A percentile compares a stretch with the other conserved stretches of the same genome.
These are phyloP conservation scores for Colletotrichum tropicicola DNA, from an alignment of 2,329 filamentous ascomycete species.

Conservation along the genomic window DNA sequence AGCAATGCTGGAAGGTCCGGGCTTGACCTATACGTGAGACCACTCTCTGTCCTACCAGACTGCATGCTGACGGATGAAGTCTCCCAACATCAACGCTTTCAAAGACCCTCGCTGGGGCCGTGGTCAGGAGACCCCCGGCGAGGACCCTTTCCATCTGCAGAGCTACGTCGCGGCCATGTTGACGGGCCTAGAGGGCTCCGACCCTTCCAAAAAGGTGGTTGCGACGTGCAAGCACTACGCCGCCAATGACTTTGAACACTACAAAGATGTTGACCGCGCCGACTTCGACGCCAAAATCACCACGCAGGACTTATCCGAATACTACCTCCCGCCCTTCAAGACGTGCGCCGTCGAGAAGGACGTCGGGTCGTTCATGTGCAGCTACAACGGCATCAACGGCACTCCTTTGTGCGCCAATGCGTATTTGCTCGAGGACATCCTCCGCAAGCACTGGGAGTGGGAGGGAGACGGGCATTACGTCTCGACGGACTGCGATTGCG, in stretches of 20 bases:
- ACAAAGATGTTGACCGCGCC: constrained; percentile 52
- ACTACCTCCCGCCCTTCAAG: constrained; percentile 73
- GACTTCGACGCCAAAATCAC: constrained; percentile 65
- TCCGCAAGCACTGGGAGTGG: constrained; percentile 74
- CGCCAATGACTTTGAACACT: constrained; percentile 64
- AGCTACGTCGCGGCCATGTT: constrained; percentile 62
- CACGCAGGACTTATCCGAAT: constrained; percentile 72
- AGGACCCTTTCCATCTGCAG: constrained; percentile 60
- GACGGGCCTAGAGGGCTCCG: constrained; percentile 57
- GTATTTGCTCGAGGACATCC: constrained; percentile 69
- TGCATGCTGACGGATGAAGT: constrained; percentile 35
- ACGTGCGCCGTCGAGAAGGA: constrained; percentile 67
- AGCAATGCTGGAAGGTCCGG: constrained; percentile 66
- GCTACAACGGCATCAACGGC: constrained; percentile 73
- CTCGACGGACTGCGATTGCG: constrained; percentile 68
- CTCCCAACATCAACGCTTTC: constrained; percentile 74
- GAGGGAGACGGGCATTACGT: constrained; percentile 68
- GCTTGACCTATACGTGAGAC: constrained; percentile 60
- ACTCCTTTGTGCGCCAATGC: constrained; percentile 70
- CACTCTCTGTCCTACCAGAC: no score
- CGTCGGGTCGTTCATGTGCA: constrained; percentile 69
- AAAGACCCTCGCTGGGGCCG: constrained; percentile 71
- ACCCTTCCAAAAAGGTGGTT: constrained; percentile 49
- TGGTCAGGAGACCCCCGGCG: constrained; percentile 68
- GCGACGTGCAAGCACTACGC: constrained; percentile 69